Conservation (phyloP, 2,329 filamentous ascomycete genomes). For the Aspergillus hiratsukae region DNA sequence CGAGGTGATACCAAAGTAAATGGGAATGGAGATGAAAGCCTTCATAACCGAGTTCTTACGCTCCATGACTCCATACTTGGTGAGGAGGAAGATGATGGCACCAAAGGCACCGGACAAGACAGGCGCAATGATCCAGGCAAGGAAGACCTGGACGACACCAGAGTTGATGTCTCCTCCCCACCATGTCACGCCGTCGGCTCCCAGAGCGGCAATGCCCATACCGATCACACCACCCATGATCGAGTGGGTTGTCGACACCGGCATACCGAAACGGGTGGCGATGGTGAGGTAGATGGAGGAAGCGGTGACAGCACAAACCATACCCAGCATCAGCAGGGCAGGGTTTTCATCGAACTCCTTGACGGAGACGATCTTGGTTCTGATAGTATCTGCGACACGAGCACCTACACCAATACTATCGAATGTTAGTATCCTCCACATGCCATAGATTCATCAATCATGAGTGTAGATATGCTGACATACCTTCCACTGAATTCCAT, state of each 20-base stretch:
- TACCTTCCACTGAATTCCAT: conserved; percentile 18
- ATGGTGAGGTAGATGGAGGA: conserved; percentile 15
- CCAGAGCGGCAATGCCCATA: conserved; percentile 14
- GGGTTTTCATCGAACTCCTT: conserved; percentile 6
- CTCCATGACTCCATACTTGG: conserved; percentile 12
- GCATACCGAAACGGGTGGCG: conserved; percentile 14
- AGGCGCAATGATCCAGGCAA: conserved; percentile 18
- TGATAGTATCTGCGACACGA: conserved; percentile 15
- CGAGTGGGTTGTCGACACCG: conserved; percentile 16
- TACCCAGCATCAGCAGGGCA: conserved; percentile 15
- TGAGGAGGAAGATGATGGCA: conserved; percentile 14
- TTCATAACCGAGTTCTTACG: conserved; percentile 9
- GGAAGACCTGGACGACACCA: conserved; percentile 16
- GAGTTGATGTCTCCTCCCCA: conserved; percentile 19
- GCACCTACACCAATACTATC: conserved; percentile 15
- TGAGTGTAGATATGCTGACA: too few species aligned
- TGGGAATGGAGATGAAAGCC: conserved; percentile 10
- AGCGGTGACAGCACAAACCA: conserved; percentile 12
- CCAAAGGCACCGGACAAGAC: conserved; percentile 11
- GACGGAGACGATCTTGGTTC: conserved; percentile 15
- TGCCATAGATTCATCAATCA: too few species aligned
- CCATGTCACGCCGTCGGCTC: conserved; percentile 10
- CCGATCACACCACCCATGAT: conserved; percentile 18
- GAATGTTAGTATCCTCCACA: background rate
- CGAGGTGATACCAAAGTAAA: conserved; percentile 15